Evolutionary conservation across 2,329 filamentous ascomycete species (phyloP).

Genomic region (Trichoderma sp.): DNA sequence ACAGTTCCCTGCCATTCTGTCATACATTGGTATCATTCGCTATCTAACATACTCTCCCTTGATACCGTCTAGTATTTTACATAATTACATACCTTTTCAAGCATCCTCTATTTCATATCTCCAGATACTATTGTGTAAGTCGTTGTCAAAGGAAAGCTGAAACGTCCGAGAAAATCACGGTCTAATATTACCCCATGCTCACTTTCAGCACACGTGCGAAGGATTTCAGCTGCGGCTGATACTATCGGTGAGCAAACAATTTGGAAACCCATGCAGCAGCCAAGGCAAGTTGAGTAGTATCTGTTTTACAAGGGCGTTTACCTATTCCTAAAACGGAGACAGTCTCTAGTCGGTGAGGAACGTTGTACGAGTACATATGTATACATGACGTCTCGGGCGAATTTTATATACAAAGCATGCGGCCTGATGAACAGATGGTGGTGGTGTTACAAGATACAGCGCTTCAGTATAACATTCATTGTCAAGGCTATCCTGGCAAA

Average conservation of each 20-base stretch:
- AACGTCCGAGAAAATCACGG: background rate
- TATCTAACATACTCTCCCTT: background rate
- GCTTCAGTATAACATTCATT: no score
- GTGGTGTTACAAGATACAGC: background rate
- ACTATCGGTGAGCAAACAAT: background rate
- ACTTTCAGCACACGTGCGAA: background rate
- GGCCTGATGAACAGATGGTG: background rate
- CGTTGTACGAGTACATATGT: background rate
- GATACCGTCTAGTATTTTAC: background rate
- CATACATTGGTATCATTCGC: background rate
- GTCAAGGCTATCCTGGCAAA: no score
- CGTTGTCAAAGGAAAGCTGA: background rate
- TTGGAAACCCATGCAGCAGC: background rate
- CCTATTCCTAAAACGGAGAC: background rate
- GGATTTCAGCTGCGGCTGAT: constrained; percentile 17
- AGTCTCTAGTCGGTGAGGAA: constrained; percentile 9
- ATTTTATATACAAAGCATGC: background rate
- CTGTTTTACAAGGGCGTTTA: background rate
- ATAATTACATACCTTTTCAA: background rate
- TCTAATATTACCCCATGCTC: background rate
- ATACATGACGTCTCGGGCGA: background rate
- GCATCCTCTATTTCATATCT: background rate
- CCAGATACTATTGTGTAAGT: background rate
- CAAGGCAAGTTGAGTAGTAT: background rate
- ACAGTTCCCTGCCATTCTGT: background rate